These are phyloP conservation scores for Blastocladiella britannica DNA, from an alignment of 192 early-diverging fungal genomes.

Conservation along the genomic window DNA sequence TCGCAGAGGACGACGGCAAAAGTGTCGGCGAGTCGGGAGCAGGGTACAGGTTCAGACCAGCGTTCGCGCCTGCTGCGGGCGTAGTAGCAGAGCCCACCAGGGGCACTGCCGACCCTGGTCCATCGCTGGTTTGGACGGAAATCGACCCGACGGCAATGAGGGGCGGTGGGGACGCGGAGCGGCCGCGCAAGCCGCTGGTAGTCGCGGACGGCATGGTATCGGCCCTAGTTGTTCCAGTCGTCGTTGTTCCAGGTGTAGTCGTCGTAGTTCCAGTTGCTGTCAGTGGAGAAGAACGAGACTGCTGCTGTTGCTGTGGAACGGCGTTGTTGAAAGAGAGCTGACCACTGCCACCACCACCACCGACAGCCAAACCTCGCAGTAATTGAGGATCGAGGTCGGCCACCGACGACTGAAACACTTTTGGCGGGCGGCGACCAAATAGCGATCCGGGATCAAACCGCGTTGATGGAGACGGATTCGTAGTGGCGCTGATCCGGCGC, in stretches of 20 bases:
- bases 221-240: too few species aligned
- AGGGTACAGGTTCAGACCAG: neutral
- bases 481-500: too few species aligned
- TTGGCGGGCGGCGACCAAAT: neutral
- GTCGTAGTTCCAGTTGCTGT: neutral
- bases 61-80: neutral
- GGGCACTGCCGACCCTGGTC: too few species aligned
- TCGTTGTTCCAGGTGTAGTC: neutral
- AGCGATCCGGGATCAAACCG: too few species aligned
- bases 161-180: neutral
- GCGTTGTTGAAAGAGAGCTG: neutral
- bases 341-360: neutral
- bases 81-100: neutral
- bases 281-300: neutral
- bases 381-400: neutral
- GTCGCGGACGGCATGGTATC: neutral
- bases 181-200: neutral
- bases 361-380: neutral
- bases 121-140: too few species aligned
- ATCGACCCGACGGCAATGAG: too few species aligned
- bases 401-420: neutral
- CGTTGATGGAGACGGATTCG: too few species aligned
- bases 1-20: neutral
- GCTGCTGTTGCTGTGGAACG: neutral
- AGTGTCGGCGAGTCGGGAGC: neutral